Conservation (phyloP, 352 stramenopile species). For the Phytophthora capsici region DNA sequence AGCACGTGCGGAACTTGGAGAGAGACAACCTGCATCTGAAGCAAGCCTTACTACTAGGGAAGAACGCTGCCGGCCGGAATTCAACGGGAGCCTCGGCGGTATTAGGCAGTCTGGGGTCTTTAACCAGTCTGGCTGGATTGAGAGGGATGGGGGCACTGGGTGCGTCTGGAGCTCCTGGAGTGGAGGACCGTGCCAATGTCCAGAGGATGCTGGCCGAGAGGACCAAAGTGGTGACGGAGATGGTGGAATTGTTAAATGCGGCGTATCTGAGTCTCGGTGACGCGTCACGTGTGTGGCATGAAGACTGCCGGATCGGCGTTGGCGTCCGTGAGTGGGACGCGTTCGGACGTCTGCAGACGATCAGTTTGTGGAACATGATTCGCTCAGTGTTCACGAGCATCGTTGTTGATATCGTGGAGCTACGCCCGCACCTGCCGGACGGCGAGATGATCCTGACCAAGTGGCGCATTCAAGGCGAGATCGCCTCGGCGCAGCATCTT, state of each 20-base stretch:
- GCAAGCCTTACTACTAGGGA: slow-evolving; percentile 72
- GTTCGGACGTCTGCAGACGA: slow-evolving; percentile 69
- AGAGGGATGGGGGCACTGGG: slow-evolving; percentile 4
- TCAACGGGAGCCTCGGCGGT: slow-evolving; percentile 17
- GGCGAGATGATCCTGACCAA: slow-evolving; percentile 88
- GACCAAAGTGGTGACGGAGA: slow-evolving; percentile 82
- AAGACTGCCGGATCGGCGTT: slow-evolving; percentile 75
- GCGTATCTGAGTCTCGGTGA: slow-evolving; percentile 72
- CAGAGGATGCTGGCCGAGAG: slow-evolving; percentile 66
- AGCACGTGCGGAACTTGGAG: slow-evolving; percentile 72
- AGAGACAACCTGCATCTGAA: slow-evolving; percentile 82
- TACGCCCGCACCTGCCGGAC: slow-evolving; percentile 74
- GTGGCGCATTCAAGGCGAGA: slow-evolving; percentile 84
- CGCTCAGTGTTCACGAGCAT: slow-evolving; percentile 81
- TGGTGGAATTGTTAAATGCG: slow-evolving; percentile 81
- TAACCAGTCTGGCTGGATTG: slow-evolving; percentile 24
- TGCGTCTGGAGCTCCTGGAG: slow-evolving; percentile 1
- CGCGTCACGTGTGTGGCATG: slow-evolving; percentile 74
- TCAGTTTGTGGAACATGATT: slow-evolving; percentile 86
- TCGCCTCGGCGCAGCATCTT: slow-evolving; percentile 65
- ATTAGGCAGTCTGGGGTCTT: slow-evolving; percentile 25
- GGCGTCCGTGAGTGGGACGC: slow-evolving; percentile 85
- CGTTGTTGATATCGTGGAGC: slow-evolving; percentile 81
- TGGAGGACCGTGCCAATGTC: slow-evolving; percentile 43
- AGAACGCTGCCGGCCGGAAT: slow-evolving; percentile 41